Percentiles rank a stretch among this genome's conserved stretches.
These are phyloP conservation scores for Talaromyces stipitatus DNA, from an alignment of 495 filamentous ascomycete genomes.

Conservation along the genomic window DNA sequence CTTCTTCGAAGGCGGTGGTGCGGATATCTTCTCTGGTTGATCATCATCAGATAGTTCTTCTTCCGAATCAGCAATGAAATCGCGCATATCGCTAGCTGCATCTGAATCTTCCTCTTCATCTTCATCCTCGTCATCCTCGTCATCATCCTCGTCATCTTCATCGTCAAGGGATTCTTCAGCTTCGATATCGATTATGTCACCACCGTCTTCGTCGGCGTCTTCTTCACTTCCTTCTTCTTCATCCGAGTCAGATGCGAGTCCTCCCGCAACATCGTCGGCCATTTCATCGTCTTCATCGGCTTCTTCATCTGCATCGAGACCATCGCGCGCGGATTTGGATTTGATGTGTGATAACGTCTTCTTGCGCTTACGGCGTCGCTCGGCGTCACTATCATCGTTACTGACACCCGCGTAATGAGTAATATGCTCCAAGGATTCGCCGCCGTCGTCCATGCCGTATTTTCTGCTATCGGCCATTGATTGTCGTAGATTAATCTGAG, in stretches of 20 bases:
- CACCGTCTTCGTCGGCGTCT: constrained; percentile 32
- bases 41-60: constrained; percentile 25
- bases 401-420: constrained; percentile 17
- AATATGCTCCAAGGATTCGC: constrained; percentile 56
- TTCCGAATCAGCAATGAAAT: constrained; percentile 40
- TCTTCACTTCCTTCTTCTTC: constrained; percentile 32
- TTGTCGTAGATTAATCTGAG: constrained; percentile 74
- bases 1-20: neutral
- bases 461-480: constrained; percentile 44
- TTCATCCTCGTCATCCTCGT: constrained; percentile 26
- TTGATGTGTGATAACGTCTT: constrained; percentile 6
- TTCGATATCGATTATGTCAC: constrained; percentile 36
- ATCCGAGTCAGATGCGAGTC: constrained; percentile 26
- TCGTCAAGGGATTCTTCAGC: constrained; percentile 39
- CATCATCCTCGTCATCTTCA: constrained; percentile 33
- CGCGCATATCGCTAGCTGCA: constrained; percentile 33
- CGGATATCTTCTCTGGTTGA: neutral
- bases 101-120: constrained; percentile 25
- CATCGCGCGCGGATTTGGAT: constrained; percentile 32
- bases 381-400: constrained; percentile 34
- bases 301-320: constrained; percentile 11
- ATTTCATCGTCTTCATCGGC: constrained; percentile 39
- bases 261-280: constrained; percentile 34
- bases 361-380: constrained; percentile 24
- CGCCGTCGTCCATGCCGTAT: constrained; percentile 55